Base-by-base conservation (phyloP, 768 basidiomycete species). In the Lactarius indigo region DNA sequence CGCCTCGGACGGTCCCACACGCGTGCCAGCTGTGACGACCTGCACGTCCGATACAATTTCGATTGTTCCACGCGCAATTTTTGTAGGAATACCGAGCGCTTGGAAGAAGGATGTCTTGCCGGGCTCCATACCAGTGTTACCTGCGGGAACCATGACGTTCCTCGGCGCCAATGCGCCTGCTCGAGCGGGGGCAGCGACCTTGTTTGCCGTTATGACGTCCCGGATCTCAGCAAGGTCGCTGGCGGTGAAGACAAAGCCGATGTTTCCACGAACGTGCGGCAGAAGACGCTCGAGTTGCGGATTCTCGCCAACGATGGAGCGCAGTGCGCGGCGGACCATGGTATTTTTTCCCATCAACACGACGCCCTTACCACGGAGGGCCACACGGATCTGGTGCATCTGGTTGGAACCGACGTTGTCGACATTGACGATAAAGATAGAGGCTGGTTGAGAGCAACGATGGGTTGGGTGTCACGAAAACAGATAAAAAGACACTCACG, bases 61-160 rank as follows among this genome's bases (percentile, higher is more conserved):
- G 74, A 99, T 98, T 63, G 97, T 98, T 85, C 97, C 97, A 88
- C 97, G 91, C 60, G 97, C 96, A 72, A 99, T 98, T 87, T 99
- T 99, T 79, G 97, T 99, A 57, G 97, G 96, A 80, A 99, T 96
- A 83, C 91, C 90, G 76, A 99, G 90, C 65, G 97, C 97, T 85
- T 99, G 97, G 94, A 99, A 99, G 94, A 98, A 99, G 74, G 97
- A 97, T 68, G 97, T 99, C 86, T 99, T 99, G 76, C 96, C 97
- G 74, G 97, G 97, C 79, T 98, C 97, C 97, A 99, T 99, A 80
- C 96, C 96, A 64, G 97, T 99, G 89, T 98, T 98, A 68, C 95
- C 90, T 55, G 89, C 94, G 41, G 96, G 94, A 72, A 99, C 91
- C 68, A 80, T 81, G 75, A 98, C 96, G 74, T 98, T 90, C 81